Conservation (phyloP, 768 basidiomycete species). For the Chalciporus pseudorubinellus region DNA sequence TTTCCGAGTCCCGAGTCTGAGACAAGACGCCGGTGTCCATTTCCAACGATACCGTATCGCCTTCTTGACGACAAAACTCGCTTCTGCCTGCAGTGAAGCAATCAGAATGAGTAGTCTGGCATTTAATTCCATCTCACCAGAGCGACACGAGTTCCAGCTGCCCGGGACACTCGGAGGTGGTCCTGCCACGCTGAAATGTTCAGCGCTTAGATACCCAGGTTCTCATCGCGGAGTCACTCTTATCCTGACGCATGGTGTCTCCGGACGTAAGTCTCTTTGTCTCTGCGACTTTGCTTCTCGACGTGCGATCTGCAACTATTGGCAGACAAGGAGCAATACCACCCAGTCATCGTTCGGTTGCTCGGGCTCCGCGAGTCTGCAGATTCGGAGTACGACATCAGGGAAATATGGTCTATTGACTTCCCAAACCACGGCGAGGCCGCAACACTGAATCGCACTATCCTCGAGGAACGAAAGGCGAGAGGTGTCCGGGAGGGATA, state of each 20-base stretch:
- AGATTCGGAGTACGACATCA: constrained; percentile 21
- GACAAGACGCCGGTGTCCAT: too few species aligned
- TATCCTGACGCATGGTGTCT: constrained; percentile 26
- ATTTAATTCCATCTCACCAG: constrained; percentile 7
- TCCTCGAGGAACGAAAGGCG: constrained; percentile 25
- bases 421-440: constrained; percentile 38
- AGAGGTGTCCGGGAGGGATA: not conserved
- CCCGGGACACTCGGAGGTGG: constrained; percentile 16
- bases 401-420: constrained; percentile 36
- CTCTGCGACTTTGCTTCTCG: not conserved
- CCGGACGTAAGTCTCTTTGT: constrained; percentile 22
- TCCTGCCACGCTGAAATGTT: constrained; percentile 16
- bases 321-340: constrained; percentile 31
- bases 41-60: too few species aligned
- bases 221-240: constrained; percentile 24
- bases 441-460: constrained; percentile 29
- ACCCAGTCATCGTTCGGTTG: constrained; percentile 17
- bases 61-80: too few species aligned
- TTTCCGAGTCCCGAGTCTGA: too few species aligned
- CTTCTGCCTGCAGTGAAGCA: not conserved
- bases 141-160: constrained; percentile 20
- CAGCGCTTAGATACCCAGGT: constrained; percentile 27
- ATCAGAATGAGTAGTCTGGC: not conserved
- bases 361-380: constrained; percentile 11
- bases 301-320: not conserved